Evolutionary conservation across 495 filamentous ascomycete genomes (phyloP).

Genomic region (Lentithecium fluviatile): DNA sequence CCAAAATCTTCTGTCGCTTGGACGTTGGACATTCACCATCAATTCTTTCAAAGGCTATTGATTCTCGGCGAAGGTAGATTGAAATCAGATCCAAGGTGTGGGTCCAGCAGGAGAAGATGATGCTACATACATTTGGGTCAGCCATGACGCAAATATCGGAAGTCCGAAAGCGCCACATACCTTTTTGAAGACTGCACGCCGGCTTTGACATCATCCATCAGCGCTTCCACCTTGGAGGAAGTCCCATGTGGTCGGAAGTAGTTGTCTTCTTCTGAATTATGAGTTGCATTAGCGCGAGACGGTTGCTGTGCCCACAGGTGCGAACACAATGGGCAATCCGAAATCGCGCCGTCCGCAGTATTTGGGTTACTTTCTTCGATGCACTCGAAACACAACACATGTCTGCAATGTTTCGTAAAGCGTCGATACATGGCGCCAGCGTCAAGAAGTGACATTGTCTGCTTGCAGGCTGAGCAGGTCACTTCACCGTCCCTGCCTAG

Average conservation of each 20-base stretch:
- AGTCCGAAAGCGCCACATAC: slow-evolving; percentile 1
- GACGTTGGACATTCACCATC: slow-evolving; percentile 16
- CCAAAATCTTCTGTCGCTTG: slow-evolving; percentile 14
- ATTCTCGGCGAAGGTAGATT: neutral
- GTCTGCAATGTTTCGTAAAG: slow-evolving; percentile 9
- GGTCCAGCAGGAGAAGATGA: slow-evolving; percentile 28
- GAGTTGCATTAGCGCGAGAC: neutral
- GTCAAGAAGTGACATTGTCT: slow-evolving; percentile 12
- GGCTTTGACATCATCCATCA: slow-evolving; percentile 14
- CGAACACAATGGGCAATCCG: slow-evolving; percentile 10
- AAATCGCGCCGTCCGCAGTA: neutral
- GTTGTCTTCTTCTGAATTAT: slow-evolving; percentile 1
- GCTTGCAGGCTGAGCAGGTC: slow-evolving; percentile 12
- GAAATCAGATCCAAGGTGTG: slow-evolving; percentile 16
- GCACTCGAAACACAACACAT: slow-evolving; percentile 19
- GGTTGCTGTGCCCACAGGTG: neutral
- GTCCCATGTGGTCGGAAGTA: slow-evolving; percentile 17
- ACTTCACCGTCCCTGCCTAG: slow-evolving; percentile 17
- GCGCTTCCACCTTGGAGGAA: slow-evolving; percentile 17
- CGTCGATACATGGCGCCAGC: slow-evolving; percentile 5
- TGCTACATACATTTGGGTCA: neutral
- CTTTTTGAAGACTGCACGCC: slow-evolving; percentile 7
- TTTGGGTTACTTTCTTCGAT: slow-evolving; percentile 14
- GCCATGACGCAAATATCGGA: no score
- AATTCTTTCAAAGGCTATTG: slow-evolving; percentile 7